Conservation (phyloP, 331 rosid species). For the Phaseolus coccineus region DNA sequence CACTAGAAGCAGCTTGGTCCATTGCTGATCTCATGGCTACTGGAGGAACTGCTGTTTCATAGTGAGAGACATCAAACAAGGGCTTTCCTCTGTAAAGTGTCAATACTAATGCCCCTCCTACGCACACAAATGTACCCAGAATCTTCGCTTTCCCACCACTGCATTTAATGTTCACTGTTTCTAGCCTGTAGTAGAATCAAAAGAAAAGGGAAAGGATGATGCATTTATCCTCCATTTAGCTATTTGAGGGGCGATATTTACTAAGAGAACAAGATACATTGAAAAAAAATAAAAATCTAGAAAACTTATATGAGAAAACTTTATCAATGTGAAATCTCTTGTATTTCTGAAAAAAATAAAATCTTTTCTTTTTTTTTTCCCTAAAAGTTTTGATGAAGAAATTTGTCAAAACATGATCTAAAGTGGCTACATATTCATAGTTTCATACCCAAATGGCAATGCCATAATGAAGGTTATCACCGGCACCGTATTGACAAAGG, state of each 20-base stretch:
- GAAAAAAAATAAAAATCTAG: no score
- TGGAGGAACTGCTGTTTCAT: constrained; percentile 27
- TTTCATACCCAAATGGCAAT: constrained; percentile 78
- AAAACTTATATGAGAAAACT: no score
- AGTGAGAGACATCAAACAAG: constrained; percentile 52
- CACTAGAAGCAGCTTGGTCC: constrained; percentile 38
- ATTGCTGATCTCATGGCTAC: constrained; percentile 36
- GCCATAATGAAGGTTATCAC: constrained; percentile 79
- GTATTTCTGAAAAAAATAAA: no score
- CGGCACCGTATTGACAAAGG: constrained; percentile 84
- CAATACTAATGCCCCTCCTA: constrained; percentile 68
- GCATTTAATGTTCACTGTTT: constrained; percentile 74
- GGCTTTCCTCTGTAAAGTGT: constrained; percentile 75
- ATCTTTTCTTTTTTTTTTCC: no score
- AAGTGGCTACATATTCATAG: neutral
- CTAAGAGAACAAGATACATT: neutral
- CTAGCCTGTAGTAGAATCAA: constrained; percentile 56
- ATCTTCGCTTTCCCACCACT: constrained; percentile 82
- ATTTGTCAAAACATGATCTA: no score
- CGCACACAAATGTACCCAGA: constrained; percentile 71
- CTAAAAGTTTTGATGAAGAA: no score
- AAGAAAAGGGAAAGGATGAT: neutral
- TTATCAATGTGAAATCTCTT: no score
- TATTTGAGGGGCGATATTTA: constrained; percentile 1
- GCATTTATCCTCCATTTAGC: constrained; percentile 20